A percentile compares a stretch with the other conserved stretches of the same genome.
These are phyloP conservation scores for Pseudocercospora musae DNA, from an alignment of 2,329 filamentous ascomycete species.

Conservation along the genomic window DNA sequence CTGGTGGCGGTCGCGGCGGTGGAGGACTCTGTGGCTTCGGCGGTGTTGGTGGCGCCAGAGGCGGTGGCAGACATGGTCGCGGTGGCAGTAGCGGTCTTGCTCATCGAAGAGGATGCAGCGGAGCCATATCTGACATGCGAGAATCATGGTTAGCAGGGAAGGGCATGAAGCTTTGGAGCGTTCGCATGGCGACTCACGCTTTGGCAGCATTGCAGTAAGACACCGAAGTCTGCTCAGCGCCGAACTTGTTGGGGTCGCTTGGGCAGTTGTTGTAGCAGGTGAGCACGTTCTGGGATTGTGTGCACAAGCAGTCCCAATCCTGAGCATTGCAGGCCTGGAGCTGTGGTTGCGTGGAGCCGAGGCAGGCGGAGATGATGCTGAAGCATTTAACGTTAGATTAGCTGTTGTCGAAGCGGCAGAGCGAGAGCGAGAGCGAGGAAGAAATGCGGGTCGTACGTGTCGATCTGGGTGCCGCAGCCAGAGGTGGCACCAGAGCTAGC, in stretches of 20 bases:
- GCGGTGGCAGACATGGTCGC: slow-evolving; percentile 12
- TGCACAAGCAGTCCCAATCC: slow-evolving; percentile 58
- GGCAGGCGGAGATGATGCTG: slow-evolving; percentile 53
- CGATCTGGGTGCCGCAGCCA: slow-evolving; percentile 34
- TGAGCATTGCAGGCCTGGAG: slow-evolving; percentile 45
- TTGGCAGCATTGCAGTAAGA: slow-evolving; percentile 37
- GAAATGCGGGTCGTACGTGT: no score
- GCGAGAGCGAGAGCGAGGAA: no score
- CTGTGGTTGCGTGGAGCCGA: slow-evolving; percentile 40
- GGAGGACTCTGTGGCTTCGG: slow-evolving; percentile 3
- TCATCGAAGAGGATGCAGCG: slow-evolving; percentile 46
- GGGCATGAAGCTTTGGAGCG: not conserved
- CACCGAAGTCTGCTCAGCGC: slow-evolving; percentile 34
- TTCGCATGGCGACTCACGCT: slow-evolving; percentile 25
- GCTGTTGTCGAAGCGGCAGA: no score
- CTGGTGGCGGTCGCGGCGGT: not conserved
- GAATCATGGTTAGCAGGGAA: not conserved
- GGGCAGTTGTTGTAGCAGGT: slow-evolving; percentile 64
- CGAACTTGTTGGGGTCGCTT: slow-evolving; percentile 38
- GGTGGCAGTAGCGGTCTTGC: slow-evolving; percentile 40
- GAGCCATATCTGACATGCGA: slow-evolving; percentile 8
- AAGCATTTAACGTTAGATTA: not conserved
- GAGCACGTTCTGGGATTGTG: slow-evolving; percentile 45
- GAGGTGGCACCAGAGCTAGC: slow-evolving; percentile 36
- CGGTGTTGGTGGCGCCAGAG: not conserved